Base-by-base conservation (phyloP, 2,329 filamentous ascomycete species). In the Alternaria dauci region DNA sequence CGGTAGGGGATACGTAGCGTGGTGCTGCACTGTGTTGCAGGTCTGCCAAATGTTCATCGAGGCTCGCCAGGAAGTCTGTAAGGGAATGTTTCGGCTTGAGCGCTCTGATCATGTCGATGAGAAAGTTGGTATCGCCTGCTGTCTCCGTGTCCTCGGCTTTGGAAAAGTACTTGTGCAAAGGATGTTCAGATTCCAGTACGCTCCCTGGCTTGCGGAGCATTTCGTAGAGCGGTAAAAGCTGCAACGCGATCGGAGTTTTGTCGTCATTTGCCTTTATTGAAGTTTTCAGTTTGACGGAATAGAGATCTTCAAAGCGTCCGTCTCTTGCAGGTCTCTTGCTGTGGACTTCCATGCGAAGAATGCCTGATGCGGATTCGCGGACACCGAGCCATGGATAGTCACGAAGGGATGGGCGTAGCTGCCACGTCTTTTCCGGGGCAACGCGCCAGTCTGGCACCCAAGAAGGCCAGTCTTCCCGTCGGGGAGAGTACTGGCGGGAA, bases 381-480 rank as follows among this genome's bases (percentile, higher is more conserved):
- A 30, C 28, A 7, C 28, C 9, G 7, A 30, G 28, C 7, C 9
- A 7, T 9, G 28, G 34, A 36, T 36, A 36, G 9, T 6, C 14
- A 36, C 34, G 34, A 6, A 8, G 34, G 5, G 14, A 36, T 30
- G 28, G 28, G n/a, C 14, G 14, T 39, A 8, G 14, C 6, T n/a
- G 34, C 34, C 34, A 36, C 36, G 25, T 20, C 0, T 11, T 14
- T 26, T 6, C 9, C 2, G 44, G 38, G 25, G 20, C 0, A 18
- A 41, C 23, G 2, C 55, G 55, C 55, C 55, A 58, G 28, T 58
- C 55, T 23, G 55, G 55, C 14, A 52, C 55, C 46, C 46, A 58
- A 2, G 55, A 58, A 28, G 55, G 48, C 55, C 55, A 58, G 14
- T 47, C 39, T 14, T 6, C 20, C 8, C 26, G 28, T 25, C 0